These are phyloP conservation scores for Monilinia vaccinii-corymbosi DNA, from an alignment of 2,329 filamentous ascomycete species.

Conservation along the genomic window DNA sequence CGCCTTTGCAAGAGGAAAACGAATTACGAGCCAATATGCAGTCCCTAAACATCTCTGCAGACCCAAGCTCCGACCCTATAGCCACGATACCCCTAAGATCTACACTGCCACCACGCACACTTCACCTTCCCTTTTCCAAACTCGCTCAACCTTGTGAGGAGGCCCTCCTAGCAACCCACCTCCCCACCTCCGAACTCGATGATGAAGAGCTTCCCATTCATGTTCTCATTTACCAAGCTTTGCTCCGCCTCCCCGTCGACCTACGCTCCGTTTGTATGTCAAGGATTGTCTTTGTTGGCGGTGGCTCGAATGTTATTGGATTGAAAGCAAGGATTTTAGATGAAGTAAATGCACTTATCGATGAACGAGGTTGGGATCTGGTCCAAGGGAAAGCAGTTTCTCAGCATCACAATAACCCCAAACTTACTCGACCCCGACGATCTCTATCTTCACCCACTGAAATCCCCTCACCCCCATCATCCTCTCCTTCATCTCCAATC, in stretches of 20 bases:
- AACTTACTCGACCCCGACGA: neutral
- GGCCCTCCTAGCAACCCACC: constrained; percentile 58
- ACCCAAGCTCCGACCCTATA: constrained; percentile 14
- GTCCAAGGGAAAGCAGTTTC: constrained; percentile 34
- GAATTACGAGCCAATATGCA: constrained; percentile 33
- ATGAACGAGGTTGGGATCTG: constrained; percentile 65
- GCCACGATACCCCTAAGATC: constrained; percentile 37
- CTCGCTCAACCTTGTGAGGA: constrained; percentile 68
- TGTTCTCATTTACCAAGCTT: constrained; percentile 62
- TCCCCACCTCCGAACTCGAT: constrained; percentile 54
- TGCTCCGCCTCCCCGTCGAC: constrained; percentile 72
- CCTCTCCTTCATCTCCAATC: neutral
- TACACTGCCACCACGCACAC: constrained; percentile 39
- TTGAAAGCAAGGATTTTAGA: constrained; percentile 68
- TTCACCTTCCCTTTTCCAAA: constrained; percentile 59
- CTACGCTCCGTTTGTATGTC: constrained; percentile 80
- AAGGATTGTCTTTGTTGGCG: constrained; percentile 78
- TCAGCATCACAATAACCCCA: constrained; percentile 1
- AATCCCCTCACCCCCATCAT: neutral
- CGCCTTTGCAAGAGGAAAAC: constrained; percentile 50
- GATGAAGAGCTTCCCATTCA: constrained; percentile 80
- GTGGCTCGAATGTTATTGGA: constrained; percentile 69
- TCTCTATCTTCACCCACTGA: neutral
- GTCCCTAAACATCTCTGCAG: constrained; percentile 18
- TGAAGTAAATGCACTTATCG: constrained; percentile 61